These are phyloP conservation scores for Boletellus sp. DNA, from an alignment of 768 basidiomycete species.

Conservation along the genomic window DNA sequence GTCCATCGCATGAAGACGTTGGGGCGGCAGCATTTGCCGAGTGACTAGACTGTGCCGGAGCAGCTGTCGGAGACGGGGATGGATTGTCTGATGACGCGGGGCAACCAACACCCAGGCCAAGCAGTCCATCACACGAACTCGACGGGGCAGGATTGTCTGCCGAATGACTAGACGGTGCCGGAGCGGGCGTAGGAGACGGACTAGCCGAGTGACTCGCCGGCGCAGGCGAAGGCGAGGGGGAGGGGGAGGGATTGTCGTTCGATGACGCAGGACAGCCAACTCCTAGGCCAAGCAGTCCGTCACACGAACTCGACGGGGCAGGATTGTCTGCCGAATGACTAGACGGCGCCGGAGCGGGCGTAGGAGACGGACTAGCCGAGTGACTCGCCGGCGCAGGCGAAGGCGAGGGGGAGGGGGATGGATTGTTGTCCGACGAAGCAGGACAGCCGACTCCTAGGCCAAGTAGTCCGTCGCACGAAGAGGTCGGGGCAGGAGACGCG, in stretches of 20 bases:
- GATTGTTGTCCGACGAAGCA: neutral
- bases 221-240: neutral
- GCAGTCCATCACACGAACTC: constrained; percentile 13
- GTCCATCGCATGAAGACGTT: neutral
- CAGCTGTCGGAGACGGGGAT: neutral
- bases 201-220: no score
- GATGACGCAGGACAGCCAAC: constrained; percentile 16
- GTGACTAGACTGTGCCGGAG: neutral
- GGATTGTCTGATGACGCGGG: no score
- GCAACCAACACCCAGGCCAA: constrained; percentile 23
- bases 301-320: constrained; percentile 9
- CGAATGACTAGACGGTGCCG: neutral
- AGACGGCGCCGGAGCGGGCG: neutral
- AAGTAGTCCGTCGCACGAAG: constrained; percentile 8
- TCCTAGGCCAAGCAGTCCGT: constrained; percentile 18
- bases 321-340: neutral
- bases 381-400: neutral
- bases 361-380: neutral
- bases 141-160: constrained; percentile 1
- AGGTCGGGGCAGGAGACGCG: neutral
- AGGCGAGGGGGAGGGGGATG: constrained; percentile 2
- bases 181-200: neutral
- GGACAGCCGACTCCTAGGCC: constrained; percentile 12
- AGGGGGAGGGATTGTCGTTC: neutral
- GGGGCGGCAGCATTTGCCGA: neutral